These are phyloP conservation scores for Gynochthodes officinalis DNA, from an alignment of 257 asterid genomes.

Conservation along the genomic window DNA sequence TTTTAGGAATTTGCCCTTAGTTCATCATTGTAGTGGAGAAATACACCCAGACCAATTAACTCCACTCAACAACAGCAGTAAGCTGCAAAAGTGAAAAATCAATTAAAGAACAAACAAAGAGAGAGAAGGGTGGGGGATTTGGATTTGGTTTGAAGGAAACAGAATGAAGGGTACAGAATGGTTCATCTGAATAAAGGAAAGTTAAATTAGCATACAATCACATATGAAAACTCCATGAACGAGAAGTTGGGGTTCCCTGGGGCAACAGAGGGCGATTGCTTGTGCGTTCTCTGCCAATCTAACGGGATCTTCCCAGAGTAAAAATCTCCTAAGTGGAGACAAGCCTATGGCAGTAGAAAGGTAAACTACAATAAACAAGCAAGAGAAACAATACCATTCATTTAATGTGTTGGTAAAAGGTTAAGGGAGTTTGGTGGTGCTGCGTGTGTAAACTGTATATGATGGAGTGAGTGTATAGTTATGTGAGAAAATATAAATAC, in stretches of 20 bases:
- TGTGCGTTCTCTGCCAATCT: slow-evolving; percentile 28
- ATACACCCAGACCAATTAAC: slow-evolving; percentile 57
- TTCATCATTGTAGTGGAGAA: slow-evolving; percentile 82
- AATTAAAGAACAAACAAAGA: slow-evolving; percentile 37
- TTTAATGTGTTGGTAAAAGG: not conserved
- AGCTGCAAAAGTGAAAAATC: slow-evolving; percentile 67
- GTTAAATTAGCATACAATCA: slow-evolving; percentile 51
- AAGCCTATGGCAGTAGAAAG: slow-evolving; percentile 35
- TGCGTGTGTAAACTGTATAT: not conserved
- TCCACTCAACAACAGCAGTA: slow-evolving; percentile 65
- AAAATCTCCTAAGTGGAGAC: slow-evolving; percentile 40
- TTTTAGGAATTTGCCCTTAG: slow-evolving; percentile 80
- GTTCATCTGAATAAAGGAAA: slow-evolving; percentile 9
- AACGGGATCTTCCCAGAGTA: slow-evolving; percentile 35
- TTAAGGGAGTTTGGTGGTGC: not conserved
- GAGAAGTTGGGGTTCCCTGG: slow-evolving; percentile 31
- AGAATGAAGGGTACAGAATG: slow-evolving; percentile 13
- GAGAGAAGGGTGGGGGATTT: no score
- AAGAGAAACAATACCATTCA: not conserved
- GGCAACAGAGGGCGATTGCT: slow-evolving; percentile 33
- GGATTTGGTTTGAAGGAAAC: no score
- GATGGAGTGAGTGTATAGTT: not conserved
- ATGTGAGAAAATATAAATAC: not conserved
- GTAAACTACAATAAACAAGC: not conserved
- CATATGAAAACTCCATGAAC: slow-evolving; percentile 46